Evolutionary conservation across 2,329 filamentous ascomycete species (phyloP), one percentile per base, ranked within the genome.

Genomic region (Calonectria fujianensis): DNA sequence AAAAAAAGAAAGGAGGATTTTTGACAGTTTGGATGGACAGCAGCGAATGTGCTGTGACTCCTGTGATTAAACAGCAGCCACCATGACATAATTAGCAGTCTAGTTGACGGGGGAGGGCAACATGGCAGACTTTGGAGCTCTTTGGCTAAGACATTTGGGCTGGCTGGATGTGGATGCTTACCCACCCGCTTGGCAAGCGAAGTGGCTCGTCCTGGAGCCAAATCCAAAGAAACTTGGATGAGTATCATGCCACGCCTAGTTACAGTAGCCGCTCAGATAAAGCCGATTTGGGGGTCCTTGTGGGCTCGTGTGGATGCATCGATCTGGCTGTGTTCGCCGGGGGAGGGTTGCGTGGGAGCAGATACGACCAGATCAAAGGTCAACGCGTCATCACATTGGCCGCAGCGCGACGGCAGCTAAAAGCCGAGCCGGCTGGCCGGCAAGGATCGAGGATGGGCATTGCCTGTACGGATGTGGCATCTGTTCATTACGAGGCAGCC

Each of bases 351-450:
- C 5, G 41, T 67, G 31, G 32, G n/a, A 50, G 24, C 64, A 67
- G 64, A 51, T 67, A 39, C 65, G 70, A 65, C 48, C 48, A 35
- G 20, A 57, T 69, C 61, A 76, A 80, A 35, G 20, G 63, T 69
- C 61, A 76, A 80, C 79, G 79, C 79, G 79, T 80, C 79, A 80
- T 77, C 79, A 73, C 39, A 72, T 72, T 80, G 75, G 74, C 78
- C 74, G 75, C 79, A 78, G 77, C 72, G 35, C 65, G 61, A 57
- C 63, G 69, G 63, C 68, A 61, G 45, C 72, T 24, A 50, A 37
- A 66, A 73, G 66, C 78, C 75, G 69, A 79, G 75, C 64, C 77
- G 79, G 79, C 77, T 77, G 69, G 64, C 41, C 79, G 76, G 79
- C 79, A 72, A 48, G 41, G 57, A 64, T 51, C 35, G 63, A 52